Evolutionary conservation across 1,284 basidiomycete species (phyloP).

Genomic region (Ustilago cynodontis): DNA sequence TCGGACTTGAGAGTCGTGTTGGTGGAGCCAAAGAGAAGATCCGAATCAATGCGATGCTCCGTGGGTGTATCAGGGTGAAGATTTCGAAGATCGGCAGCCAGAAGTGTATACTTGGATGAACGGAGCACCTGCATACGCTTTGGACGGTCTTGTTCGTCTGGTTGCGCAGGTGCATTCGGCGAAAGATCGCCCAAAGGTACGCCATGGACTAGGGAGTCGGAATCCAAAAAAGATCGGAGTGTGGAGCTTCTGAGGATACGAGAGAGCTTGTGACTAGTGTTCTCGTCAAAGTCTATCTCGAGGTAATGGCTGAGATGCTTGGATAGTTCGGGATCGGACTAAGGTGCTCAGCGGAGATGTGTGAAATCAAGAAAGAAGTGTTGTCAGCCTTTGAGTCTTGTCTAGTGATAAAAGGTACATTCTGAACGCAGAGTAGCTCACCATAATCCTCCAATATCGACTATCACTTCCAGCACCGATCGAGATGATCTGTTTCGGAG

Average conservation of each 20-base stretch:
- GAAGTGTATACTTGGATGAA: constrained; percentile 34
- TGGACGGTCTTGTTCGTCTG: not conserved
- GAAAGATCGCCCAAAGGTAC: constrained; percentile 4
- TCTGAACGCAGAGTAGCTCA: constrained; percentile 72
- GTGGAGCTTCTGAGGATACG: constrained; percentile 80
- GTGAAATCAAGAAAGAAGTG: not conserved
- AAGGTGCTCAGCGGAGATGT: constrained; percentile 29
- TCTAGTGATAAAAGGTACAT: not conserved
- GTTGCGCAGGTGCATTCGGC: not conserved
- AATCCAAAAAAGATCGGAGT: constrained; percentile 69
- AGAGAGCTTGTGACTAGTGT: constrained; percentile 85
- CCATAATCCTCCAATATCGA: constrained; percentile 88
- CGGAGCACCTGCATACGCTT: constrained; percentile 15
- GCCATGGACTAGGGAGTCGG: constrained; percentile 14
- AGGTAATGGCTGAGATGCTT: constrained; percentile 75
- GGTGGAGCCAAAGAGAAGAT: constrained; percentile 21
- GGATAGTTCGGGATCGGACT: constrained; percentile 70
- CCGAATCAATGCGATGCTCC: constrained; percentile 11
- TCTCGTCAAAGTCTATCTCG: constrained; percentile 90
- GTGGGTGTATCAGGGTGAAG: constrained; percentile 23
- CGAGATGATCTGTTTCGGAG: constrained; percentile 82
- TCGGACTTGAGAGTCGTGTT: constrained; percentile 24
- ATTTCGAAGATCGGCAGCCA: constrained; percentile 36
- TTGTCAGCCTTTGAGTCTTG: not conserved
- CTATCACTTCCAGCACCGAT: constrained; percentile 93